phyloP scores from a whole-genome alignment of 2,329 filamentous ascomycete genomes.

The Sporothrix euskadiensis region DNA sequence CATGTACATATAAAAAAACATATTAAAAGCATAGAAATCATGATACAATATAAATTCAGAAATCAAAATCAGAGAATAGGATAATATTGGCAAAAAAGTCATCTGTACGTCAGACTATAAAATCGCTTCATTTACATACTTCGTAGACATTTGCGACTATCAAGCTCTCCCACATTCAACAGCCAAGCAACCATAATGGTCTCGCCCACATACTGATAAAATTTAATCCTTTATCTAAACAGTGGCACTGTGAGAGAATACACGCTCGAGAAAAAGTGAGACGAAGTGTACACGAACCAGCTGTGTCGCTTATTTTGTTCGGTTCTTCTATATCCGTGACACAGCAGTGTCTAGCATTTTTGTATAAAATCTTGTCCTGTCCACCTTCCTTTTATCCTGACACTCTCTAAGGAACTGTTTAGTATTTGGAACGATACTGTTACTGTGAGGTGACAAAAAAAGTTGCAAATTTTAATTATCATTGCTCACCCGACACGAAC shows the following conservation, averaged over 20 bases:
- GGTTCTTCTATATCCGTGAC: constrained; percentile 1
- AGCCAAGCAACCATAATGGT: neutral
- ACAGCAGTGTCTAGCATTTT: constrained; percentile 7
- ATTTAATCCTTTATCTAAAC: neutral
- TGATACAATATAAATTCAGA: neutral
- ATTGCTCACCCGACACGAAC: no score
- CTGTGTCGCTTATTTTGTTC: constrained; percentile 7
- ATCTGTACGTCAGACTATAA: neutral
- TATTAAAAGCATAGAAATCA: neutral
- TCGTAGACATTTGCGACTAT: neutral
- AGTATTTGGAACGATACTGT: no score
- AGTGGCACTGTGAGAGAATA: neutral
- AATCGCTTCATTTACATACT: neutral
- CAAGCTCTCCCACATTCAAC: neutral
- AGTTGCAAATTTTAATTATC: no score
- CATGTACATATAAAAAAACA: neutral
- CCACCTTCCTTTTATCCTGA: no score
- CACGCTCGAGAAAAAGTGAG: neutral
- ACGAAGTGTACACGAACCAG: neutral
- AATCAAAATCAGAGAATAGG: no score
- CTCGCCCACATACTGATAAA: neutral
- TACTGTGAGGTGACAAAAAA: no score
- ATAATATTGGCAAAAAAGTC: neutral
- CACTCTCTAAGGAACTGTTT: neutral
- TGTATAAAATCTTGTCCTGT: neutral